These are phyloP conservation scores for Lanzia echinophila DNA, from an alignment of 2,329 filamentous ascomycete species.

Conservation along the genomic window DNA sequence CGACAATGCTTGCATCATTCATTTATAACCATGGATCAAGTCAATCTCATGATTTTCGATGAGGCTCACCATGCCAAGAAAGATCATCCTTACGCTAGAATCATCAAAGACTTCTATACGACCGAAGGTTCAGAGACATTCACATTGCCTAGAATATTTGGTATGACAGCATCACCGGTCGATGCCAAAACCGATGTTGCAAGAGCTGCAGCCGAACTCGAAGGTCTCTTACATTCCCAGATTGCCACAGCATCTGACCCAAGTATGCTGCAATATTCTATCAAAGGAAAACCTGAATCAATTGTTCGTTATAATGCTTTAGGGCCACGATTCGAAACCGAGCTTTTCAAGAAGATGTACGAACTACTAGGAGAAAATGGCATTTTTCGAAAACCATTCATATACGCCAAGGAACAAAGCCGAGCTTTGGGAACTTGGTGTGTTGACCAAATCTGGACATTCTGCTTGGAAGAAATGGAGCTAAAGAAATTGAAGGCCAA, in stretches of 20 bases:
- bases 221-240: conserved; percentile 68
- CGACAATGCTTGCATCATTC: conserved; percentile 70
- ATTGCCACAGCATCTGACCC: conserved; percentile 72
- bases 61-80: conserved; percentile 97
- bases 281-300: conserved; percentile 54
- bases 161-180: conserved; percentile 95
- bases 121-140: conserved; percentile 34
- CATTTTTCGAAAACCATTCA: conserved; percentile 35
- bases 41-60: conserved; percentile 90
- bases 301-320: conserved; percentile 48
- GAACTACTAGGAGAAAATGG: conserved; percentile 40
- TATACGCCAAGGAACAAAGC: conserved; percentile 51
- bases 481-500: conserved; percentile 53
- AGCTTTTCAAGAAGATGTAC: conserved; percentile 54
- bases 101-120: conserved; percentile 82
- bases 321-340: conserved; percentile 50
- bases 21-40: conserved; percentile 71
- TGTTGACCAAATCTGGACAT: conserved; percentile 72
- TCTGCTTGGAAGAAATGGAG: conserved; percentile 58
- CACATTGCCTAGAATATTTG: conserved; percentile 70
- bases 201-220: conserved; percentile 65
- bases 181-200: conserved; percentile 72
- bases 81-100: conserved; percentile 80
- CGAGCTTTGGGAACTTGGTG: conserved; percentile 75
- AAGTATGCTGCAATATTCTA: conserved; percentile 49